Evolutionary conservation across 441 rosid genomes (phyloP).

Genomic region (California macrophylla): DNA sequence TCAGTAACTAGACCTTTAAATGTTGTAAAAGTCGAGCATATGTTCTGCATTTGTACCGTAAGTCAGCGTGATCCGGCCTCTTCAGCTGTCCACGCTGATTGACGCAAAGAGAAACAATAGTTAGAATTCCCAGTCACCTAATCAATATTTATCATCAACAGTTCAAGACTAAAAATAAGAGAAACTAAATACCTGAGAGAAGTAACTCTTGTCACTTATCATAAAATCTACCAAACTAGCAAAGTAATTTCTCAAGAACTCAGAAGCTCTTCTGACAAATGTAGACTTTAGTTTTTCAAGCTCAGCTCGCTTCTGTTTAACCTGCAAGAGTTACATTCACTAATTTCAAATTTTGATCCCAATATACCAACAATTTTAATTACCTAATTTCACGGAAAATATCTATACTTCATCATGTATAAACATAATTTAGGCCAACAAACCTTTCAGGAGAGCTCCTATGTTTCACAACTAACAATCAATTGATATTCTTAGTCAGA

Average conservation of each 20-base stretch:
- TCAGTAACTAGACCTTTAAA: constrained; percentile 53
- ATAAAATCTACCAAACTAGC: constrained; percentile 97
- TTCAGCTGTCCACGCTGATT: constrained; percentile 92
- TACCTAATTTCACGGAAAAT: neutral
- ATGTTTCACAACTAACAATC: neutral
- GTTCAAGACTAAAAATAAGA: constrained; percentile 9
- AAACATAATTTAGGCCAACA: neutral
- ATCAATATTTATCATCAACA: constrained; percentile 13
- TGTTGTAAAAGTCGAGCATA: constrained; percentile 99
- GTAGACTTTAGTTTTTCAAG: constrained; percentile 69
- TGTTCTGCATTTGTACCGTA: constrained; percentile 96
- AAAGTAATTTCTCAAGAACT: constrained; percentile 91
- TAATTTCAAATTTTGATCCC: constrained; percentile 9
- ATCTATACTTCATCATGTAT: neutral
- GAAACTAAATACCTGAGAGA: constrained; percentile 64
- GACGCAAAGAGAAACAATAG: constrained; percentile 19
- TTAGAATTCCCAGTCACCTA: constrained; percentile 16
- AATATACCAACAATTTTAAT: neutral
- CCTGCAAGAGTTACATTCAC: constrained; percentile 39
- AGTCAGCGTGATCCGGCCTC: constrained; percentile 99
- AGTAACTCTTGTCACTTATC: constrained; percentile 96
- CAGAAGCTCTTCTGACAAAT: constrained; percentile 87
- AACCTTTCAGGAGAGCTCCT: neutral
- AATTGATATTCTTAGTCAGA: neutral
- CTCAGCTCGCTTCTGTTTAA: constrained; percentile 81